phyloP scores from a whole-genome alignment of 1,139 yeast species.

The Candida mesenterica region DNA sequence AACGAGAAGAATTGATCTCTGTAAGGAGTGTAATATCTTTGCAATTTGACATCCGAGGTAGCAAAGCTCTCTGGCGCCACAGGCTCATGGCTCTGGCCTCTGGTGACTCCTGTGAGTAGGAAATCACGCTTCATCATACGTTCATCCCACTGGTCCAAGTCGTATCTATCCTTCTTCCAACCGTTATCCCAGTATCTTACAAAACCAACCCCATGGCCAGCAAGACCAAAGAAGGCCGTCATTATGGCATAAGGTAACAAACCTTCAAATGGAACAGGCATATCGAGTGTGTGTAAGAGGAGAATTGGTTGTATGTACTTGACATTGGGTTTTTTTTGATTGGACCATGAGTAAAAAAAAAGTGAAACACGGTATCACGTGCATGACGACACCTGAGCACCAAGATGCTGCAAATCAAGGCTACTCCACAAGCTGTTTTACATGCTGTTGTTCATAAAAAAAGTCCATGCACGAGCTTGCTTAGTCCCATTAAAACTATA shows the following conservation, averaged over 20 bases:
- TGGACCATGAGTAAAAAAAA: constrained; percentile 15
- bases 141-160: constrained; percentile 58
- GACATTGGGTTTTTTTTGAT: constrained; percentile 12
- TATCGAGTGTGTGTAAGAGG: too few species aligned
- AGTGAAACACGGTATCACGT: background rate
- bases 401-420: background rate
- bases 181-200: constrained; percentile 51
- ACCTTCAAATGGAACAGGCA: constrained; percentile 73
- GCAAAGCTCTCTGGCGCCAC: constrained; percentile 70
- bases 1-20: constrained; percentile 48
- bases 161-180: constrained; percentile 54
- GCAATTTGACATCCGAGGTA: constrained; percentile 34
- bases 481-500: too few species aligned
- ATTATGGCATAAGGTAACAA: constrained; percentile 65
- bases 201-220: constrained; percentile 48
- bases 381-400: background rate
- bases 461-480: too few species aligned
- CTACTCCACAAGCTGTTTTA: background rate
- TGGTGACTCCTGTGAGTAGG: constrained; percentile 67
- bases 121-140: constrained; percentile 70
- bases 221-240: constrained; percentile 50
- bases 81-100: constrained; percentile 69
- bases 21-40: constrained; percentile 49
- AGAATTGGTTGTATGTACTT: constrained; percentile 5
- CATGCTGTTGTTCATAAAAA: background rate